Percentiles rank a stretch among this genome's conserved stretches.
Evolutionary conservation across 495 filamentous ascomycete species (phyloP).

Genomic region (Tuber calosporum): DNA sequence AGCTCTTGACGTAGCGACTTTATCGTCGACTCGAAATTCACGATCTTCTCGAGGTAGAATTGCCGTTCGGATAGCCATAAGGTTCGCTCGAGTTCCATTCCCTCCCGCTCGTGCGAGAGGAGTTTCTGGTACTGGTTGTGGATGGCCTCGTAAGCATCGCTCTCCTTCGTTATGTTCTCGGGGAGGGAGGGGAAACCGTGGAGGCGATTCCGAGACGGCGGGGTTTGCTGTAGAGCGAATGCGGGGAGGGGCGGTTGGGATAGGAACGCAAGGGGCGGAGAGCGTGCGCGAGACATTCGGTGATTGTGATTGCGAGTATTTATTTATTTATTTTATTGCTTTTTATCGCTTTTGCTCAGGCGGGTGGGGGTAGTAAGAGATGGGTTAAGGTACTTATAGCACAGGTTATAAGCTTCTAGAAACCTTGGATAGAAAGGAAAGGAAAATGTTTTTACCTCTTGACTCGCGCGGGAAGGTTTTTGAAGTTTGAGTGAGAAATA

Average conservation of each 20-base stretch:
- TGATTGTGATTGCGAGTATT: not conserved
- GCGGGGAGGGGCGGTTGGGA: not conserved
- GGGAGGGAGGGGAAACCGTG: not conserved
- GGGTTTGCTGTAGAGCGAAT: not conserved
- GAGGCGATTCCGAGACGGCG: not conserved
- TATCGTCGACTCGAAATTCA: not conserved
- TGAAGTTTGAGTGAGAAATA: not conserved
- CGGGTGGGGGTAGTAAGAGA: not conserved
- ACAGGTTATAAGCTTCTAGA: not conserved
- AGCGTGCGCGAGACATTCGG: not conserved
- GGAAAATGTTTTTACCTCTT: not conserved
- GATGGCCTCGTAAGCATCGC: not conserved
- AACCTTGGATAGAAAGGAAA: not conserved
- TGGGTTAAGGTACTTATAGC: not conserved
- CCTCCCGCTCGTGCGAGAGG: constrained; percentile 1
- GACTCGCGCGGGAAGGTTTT: not conserved
- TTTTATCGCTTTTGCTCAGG: not conserved
- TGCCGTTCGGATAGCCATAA: not conserved
- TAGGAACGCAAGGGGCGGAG: not conserved
- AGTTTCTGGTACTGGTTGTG: not conserved
- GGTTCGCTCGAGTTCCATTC: not conserved
- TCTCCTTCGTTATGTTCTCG: not conserved
- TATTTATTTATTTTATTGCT: not conserved
- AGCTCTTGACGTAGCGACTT: not conserved
- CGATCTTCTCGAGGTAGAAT: not conserved